These are phyloP conservation scores for Xylaria telfairii DNA, from an alignment of 495 filamentous ascomycete genomes.

Conservation along the genomic window DNA sequence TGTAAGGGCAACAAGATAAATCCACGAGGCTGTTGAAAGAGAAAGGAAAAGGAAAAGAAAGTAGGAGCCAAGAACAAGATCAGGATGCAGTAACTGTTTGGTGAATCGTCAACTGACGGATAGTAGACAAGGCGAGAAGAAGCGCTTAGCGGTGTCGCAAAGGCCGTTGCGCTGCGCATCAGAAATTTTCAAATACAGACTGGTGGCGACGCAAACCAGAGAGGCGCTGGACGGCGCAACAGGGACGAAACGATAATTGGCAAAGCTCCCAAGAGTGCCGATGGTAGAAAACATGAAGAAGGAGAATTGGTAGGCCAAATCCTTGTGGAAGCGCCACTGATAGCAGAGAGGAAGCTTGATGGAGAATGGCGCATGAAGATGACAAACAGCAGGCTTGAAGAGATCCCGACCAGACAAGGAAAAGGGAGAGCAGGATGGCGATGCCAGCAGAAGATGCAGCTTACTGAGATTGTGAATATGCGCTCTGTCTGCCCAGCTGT, in stretches of 20 bases:
- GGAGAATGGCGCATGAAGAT: not conserved
- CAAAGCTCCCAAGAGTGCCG: not conserved
- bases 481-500: not conserved
- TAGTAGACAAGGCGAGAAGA: not conserved
- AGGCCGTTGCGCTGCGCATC: not conserved
- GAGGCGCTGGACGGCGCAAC: not conserved
- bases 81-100: not conserved
- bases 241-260: not conserved
- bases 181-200: not conserved
- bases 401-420: not conserved
- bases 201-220: not conserved
- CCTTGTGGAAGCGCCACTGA: not conserved
- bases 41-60: too few relatives aligned
- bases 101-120: not conserved
- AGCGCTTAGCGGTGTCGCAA: not conserved
- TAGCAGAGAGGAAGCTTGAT: not conserved
- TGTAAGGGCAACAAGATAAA: not conserved
- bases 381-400: not conserved
- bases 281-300: not conserved
- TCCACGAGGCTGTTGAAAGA: not conserved
- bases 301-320: not conserved
- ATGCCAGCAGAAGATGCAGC: not conserved
- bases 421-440: not conserved
- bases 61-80: not conserved
- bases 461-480: conserved; percentile 3